phyloP scores from a whole-genome alignment of 441 rosid species.

The Sinapis alba region DNA sequence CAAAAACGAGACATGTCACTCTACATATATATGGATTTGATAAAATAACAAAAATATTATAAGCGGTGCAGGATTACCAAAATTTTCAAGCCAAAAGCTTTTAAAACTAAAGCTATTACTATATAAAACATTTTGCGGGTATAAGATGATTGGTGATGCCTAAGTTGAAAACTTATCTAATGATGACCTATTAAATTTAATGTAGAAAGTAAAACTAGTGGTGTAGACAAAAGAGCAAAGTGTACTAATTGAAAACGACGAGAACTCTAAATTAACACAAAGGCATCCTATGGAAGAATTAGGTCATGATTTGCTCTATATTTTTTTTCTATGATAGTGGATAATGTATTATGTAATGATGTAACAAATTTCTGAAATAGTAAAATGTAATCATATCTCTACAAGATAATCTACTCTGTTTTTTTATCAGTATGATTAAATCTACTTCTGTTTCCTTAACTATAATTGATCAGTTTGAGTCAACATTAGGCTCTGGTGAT shows the following conservation, averaged over 20 bases:
- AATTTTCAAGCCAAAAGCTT: conserved; percentile 10
- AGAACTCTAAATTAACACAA: conserved; percentile 13
- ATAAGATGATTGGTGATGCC: conserved; percentile 24
- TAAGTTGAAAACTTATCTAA: conserved; percentile 20
- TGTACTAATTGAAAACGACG: conserved; percentile 16
- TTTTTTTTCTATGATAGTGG: conserved; percentile 9
- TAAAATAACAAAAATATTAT: conserved; percentile 11
- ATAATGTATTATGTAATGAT: conserved; percentile 31
- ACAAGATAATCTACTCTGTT: conserved; percentile 13
- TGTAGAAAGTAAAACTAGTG: conserved; percentile 34
- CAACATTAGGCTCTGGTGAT: conserved; percentile 11
- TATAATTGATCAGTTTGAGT: conserved; percentile 23
- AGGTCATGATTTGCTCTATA: conserved; percentile 34
- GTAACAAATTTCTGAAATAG: conserved; percentile 19
- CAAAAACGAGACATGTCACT: conserved; percentile 32
- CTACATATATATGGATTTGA: conserved; percentile 12
- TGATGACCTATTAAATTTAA: conserved; percentile 18
- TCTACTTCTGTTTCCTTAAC: conserved; percentile 19
- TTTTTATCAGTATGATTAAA: too few species aligned
- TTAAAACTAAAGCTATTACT: conserved; percentile 1
- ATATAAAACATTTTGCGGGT: conserved; percentile 5
- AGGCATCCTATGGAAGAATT: conserved; percentile 28
- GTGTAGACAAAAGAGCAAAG: conserved; percentile 27
- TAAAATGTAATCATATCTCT: conserved; percentile 33
- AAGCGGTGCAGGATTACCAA: conserved; percentile 37